Base-by-base conservation (phyloP, 192 early-diverging fungal species). In the Linnemannia schmuckeri region DNA sequence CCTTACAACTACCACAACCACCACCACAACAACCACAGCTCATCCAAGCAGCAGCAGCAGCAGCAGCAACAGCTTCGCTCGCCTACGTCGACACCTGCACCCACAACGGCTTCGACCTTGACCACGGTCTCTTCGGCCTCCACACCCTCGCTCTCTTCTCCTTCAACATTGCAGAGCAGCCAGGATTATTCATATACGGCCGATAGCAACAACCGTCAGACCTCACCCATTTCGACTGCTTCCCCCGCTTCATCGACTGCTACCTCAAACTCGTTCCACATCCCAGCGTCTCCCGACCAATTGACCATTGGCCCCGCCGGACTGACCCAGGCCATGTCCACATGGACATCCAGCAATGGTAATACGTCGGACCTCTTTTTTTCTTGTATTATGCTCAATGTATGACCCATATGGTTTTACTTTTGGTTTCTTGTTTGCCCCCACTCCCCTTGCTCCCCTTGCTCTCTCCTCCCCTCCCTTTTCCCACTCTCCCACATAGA, bases 211-310 rank as follows among this genome's bases (percentile, higher is more conserved):
- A 63, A 72, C 46, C 47, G 77, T 49, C 74, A 69, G 38, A 54
- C 24, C n/a, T 66, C 61, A 30, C 61, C 61, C 61, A 66, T 66
- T 12, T 66, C 61, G 61, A 66, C 24, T 33, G 61, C 61, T 4
- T 79, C 82, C 7, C 77, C 84, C 37, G 72, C 75, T 38, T 74
- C 74, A 6, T 76, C 85, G 2, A 40, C 69, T 54, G 54, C 57
- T 0, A 69, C 83, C 33, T 66, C 77, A 6, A 77, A 68, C 35
- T 71, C 78, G 61, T 87, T 87, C 52, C 79, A 87, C 33, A 77
- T 78, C 42, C 85, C 85, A 33, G 79, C 85, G 5, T 87, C 85
- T 5, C 85, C 85, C 70, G 85, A 87, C 35, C 79, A 87, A 68
- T 46, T 87, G 46, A 41, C 75, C 17, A 49, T 77, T 20, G 74